phyloP scores from a whole-genome alignment of 2,329 filamentous ascomycete species.

The Phaeoacremonium minimum region DNA sequence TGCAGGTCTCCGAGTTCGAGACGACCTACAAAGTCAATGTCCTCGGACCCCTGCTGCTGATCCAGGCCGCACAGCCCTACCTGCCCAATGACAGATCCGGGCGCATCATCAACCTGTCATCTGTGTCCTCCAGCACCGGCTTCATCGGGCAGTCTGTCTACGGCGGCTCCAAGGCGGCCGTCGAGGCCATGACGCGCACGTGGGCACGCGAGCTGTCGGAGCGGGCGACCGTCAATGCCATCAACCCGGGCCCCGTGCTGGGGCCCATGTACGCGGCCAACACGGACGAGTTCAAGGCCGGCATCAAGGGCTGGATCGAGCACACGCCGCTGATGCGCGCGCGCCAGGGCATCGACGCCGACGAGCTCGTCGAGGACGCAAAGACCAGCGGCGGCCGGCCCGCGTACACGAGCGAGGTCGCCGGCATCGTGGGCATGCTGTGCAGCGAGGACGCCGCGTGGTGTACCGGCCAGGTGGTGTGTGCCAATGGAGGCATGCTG shows the following conservation, averaged over 20 bases:
- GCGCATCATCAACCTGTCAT: slow-evolving; percentile 52
- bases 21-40: slow-evolving; percentile 77
- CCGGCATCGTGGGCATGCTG: slow-evolving; percentile 72
- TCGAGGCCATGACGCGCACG: slow-evolving; percentile 56
- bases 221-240: slow-evolving; percentile 49
- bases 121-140: slow-evolving; percentile 48
- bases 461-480: slow-evolving; percentile 76
- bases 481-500: slow-evolving; percentile 73
- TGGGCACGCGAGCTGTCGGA: slow-evolving; percentile 54
- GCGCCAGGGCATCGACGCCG: slow-evolving; percentile 56
- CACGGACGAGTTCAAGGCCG: slow-evolving; percentile 33
- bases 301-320: slow-evolving; percentile 37
- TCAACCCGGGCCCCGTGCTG: slow-evolving; percentile 54
- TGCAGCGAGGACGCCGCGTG: slow-evolving; percentile 68
- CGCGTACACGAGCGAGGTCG: slow-evolving; percentile 67
- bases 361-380: slow-evolving; percentile 56
- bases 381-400: slow-evolving; percentile 52
- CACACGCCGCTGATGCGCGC: slow-evolving; percentile 59
- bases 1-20: slow-evolving; percentile 63
- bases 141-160: slow-evolving; percentile 53
- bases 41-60: slow-evolving; percentile 71
- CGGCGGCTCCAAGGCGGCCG: slow-evolving; percentile 52
- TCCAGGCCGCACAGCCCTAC: slow-evolving; percentile 67
- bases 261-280: slow-evolving; percentile 46
- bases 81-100: slow-evolving; percentile 64